A percentile compares a stretch with the other conserved stretches of the same genome.
These are phyloP conservation scores for Gillenia trifoliata DNA, from an alignment of 306 rosid genomes.

Conservation along the genomic window DNA sequence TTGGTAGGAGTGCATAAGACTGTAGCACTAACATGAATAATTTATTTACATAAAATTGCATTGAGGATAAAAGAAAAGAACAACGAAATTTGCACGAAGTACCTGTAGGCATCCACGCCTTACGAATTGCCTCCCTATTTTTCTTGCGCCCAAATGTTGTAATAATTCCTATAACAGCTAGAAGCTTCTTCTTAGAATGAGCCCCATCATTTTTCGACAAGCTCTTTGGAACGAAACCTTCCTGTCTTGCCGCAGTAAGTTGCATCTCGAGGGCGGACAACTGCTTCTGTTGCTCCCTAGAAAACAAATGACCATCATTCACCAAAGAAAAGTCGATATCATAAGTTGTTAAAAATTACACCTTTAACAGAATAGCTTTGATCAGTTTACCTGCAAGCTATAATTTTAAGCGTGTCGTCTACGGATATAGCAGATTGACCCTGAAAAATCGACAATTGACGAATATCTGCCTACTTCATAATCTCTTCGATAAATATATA, in stretches of 20 bases:
- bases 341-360: neutral
- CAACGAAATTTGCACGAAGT: slow-evolving; percentile 5
- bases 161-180: slow-evolving; percentile 55
- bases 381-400: slow-evolving; percentile 56
- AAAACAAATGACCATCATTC: slow-evolving; percentile 11
- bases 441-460: slow-evolving; percentile 57
- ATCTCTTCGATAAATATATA: neutral
- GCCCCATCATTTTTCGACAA: slow-evolving; percentile 22
- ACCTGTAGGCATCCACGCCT: slow-evolving; percentile 81
- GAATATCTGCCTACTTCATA: slow-evolving; percentile 19
- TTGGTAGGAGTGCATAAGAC: neutral
- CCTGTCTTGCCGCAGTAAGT: slow-evolving; percentile 56
- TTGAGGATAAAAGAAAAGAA: slow-evolving; percentile 5
- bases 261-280: slow-evolving; percentile 49
- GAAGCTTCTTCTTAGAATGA: slow-evolving; percentile 40
- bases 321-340: slow-evolving; percentile 10
- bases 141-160: slow-evolving; percentile 59
- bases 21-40: no score
- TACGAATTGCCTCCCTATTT: slow-evolving; percentile 69
- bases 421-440: slow-evolving; percentile 60
- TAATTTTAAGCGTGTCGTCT: slow-evolving; percentile 54
- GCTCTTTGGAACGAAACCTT: slow-evolving; percentile 52
- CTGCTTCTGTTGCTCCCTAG: slow-evolving; percentile 64
- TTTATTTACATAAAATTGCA: neutral
- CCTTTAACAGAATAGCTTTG: neutral